Conservation (phyloP, 2,329 filamentous ascomycete species). For the Talaromyces sp. region DNA sequence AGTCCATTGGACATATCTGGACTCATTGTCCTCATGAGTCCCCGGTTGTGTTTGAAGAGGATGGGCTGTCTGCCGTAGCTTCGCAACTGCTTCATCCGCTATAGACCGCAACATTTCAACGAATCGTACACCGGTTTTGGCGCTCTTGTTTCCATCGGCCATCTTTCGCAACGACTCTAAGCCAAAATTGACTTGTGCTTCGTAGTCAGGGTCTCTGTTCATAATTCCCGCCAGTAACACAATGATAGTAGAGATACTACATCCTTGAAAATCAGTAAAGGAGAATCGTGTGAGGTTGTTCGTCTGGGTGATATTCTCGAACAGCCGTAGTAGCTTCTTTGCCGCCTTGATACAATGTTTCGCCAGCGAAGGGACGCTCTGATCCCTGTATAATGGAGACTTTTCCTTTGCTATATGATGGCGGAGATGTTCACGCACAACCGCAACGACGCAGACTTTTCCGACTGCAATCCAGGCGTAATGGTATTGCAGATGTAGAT, state of each 20-base stretch:
- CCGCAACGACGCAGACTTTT: conserved; percentile 34
- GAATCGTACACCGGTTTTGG: conserved; percentile 28
- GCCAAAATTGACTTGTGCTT: conserved; percentile 29
- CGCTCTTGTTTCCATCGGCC: conserved; percentile 32
- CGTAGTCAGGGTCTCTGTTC: conserved; percentile 33
- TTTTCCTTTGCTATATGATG: conserved; percentile 8
- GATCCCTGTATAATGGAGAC: background rate
- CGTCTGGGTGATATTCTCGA: conserved; percentile 28
- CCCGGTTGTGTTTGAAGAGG: background rate
- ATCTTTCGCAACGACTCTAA: conserved; percentile 34
- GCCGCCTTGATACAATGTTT: conserved; percentile 23
- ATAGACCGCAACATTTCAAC: conserved; percentile 29
- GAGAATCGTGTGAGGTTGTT: conserved; percentile 37
- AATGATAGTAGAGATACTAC: conserved; percentile 39
- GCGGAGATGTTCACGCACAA: conserved; percentile 23
- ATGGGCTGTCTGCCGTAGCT: background rate
- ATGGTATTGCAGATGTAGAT: conserved; percentile 38
- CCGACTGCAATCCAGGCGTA: conserved; percentile 38
- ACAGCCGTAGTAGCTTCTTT: conserved; percentile 31
- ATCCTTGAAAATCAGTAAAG: conserved; percentile 41
- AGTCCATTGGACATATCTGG: background rate
- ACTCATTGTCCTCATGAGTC: conserved; percentile 19
- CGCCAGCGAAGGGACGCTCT: background rate
- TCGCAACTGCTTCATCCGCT: conserved; percentile 24
- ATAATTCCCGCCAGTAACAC: conserved; percentile 34